These are phyloP conservation scores for Suhomyces sp. DNA, from an alignment of 805 yeast species.

Conservation along the genomic window DNA sequence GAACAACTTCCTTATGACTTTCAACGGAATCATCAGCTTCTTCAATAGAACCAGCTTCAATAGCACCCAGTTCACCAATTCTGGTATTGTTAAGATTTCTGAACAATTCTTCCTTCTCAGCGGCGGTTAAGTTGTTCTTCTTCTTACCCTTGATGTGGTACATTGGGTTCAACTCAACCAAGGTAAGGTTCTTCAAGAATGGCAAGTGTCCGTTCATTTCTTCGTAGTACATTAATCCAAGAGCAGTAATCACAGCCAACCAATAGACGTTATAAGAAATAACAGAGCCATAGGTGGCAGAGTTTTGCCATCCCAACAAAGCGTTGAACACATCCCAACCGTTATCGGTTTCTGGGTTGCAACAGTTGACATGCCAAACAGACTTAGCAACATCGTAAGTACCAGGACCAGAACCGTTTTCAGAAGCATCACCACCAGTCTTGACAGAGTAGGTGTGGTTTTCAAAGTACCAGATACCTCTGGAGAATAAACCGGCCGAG, in stretches of 20 bases:
- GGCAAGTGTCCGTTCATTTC: constrained; percentile 85
- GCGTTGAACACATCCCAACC: constrained; percentile 99
- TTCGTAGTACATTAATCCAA: constrained; percentile 70
- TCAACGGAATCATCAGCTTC: neutral
- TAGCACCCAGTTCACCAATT: neutral
- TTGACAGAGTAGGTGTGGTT: constrained; percentile 56
- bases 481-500: constrained; percentile 88
- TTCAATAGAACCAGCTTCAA: constrained; percentile 9
- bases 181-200: constrained; percentile 48
- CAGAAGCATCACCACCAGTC: constrained; percentile 95
- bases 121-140: constrained; percentile 30
- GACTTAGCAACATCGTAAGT: constrained; percentile 76
- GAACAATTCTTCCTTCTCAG: constrained; percentile 37
- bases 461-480: constrained; percentile 91
- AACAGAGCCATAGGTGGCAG: constrained; percentile 92
- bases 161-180: constrained; percentile 34
- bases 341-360: constrained; percentile 86
- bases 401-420: constrained; percentile 92
- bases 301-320: constrained; percentile 93
- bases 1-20: constrained; percentile 4
- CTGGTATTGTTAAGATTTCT: constrained; percentile 19
- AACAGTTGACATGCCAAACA: constrained; percentile 97
- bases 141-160: constrained; percentile 35
- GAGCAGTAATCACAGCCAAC: constrained; percentile 58
- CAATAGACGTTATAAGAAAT: constrained; percentile 87